Evolutionary conservation across 73 alveolate genomes (phyloP), one percentile per base, ranked within the genome.

Genomic region (Halteria grandinella): DNA sequence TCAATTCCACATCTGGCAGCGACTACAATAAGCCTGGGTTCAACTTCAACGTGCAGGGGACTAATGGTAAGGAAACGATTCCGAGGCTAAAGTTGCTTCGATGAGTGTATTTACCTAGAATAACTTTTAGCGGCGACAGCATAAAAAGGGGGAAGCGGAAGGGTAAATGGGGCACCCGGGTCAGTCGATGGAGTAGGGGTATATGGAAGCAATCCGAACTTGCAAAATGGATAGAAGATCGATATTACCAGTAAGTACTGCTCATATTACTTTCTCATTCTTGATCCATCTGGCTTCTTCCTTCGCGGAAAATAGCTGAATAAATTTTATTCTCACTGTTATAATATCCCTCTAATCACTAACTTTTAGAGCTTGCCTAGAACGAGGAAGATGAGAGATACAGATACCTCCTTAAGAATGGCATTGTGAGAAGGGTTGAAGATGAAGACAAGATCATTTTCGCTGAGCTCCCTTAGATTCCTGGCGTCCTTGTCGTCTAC

Each of bases 391-490:
- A 89, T 89, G 98, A 94, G 59, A 83, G 98, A 69, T 94, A 91
- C 69, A 62, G 93, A 49, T 94, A 94, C 73, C 73, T 94, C 24
- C 83, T 94, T 49, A 90, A 90, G 70, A 88, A 92, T 47, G 98
- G 97, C 31, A 89, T 78, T 50, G 90, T 94, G 43, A 82, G 95
- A 31, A 73, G 96, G 57, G 94, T 89, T 37, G 99, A 94, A 83
- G 96, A 92, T 40, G 95, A 94, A 31, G 99, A 93, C 44, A 93
- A 90, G 32, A 89, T 94, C 17, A 87, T 94, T 25, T 94, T 89
- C 75, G 97, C 96, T 48, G 97, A 94, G 70, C 80, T 94, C 8
- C 94, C 95, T 4, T 89, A 93, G 55, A 93, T 94, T 21, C 99
- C 97, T 40, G 97, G 96, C 39, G 95, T 92, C 28, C 87, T 92